Evolutionary conservation across 1,139 yeast genomes (phyloP).

Genomic region (Suhomyces kunorum): DNA sequence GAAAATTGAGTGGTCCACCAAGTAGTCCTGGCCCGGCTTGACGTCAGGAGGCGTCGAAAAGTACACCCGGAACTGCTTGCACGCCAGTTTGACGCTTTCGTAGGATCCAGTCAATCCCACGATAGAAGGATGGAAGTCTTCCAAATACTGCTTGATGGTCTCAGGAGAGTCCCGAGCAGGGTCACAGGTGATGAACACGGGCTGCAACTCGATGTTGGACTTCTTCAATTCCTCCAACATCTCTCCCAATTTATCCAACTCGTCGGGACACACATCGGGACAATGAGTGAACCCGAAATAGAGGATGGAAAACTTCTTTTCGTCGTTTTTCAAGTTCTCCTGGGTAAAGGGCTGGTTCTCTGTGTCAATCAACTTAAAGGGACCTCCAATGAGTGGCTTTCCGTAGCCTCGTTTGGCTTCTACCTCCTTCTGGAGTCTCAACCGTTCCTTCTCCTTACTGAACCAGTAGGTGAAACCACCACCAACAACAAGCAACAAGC

Average conservation of each 20-base stretch:
- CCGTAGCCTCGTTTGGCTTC: slow-evolving; percentile 88
- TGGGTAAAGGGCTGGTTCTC: slow-evolving; percentile 75
- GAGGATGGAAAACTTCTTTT: slow-evolving; percentile 65
- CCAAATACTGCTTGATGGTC: slow-evolving; percentile 71
- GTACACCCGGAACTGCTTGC: slow-evolving; percentile 88
- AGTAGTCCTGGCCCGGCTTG: slow-evolving; percentile 92
- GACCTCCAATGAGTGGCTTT: slow-evolving; percentile 91
- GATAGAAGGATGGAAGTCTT: slow-evolving; percentile 85
- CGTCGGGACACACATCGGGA: slow-evolving; percentile 98
- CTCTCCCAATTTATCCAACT: slow-evolving; percentile 82
- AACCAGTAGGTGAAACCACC: slow-evolving; percentile 71
- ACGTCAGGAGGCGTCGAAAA: slow-evolving; percentile 94
- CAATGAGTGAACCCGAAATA: slow-evolving; percentile 97
- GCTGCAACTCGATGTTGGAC: slow-evolving; percentile 65
- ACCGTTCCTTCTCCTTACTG: slow-evolving; percentile 68
- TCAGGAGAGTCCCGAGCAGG: slow-evolving; percentile 92
- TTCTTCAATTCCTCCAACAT: slow-evolving; percentile 66
- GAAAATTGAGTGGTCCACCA: slow-evolving; percentile 95
- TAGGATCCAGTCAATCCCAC: slow-evolving; percentile 90
- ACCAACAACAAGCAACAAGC: slow-evolving; percentile 65
- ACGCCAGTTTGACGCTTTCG: slow-evolving; percentile 76
- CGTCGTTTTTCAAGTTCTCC: slow-evolving; percentile 63
- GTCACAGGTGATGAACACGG: slow-evolving; percentile 92
- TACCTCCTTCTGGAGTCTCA: slow-evolving; percentile 73
- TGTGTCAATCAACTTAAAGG: slow-evolving; percentile 70